Evolutionary conservation across 2,329 filamentous ascomycete species (phyloP).

Genomic region (Clonostachys chloroleuca): DNA sequence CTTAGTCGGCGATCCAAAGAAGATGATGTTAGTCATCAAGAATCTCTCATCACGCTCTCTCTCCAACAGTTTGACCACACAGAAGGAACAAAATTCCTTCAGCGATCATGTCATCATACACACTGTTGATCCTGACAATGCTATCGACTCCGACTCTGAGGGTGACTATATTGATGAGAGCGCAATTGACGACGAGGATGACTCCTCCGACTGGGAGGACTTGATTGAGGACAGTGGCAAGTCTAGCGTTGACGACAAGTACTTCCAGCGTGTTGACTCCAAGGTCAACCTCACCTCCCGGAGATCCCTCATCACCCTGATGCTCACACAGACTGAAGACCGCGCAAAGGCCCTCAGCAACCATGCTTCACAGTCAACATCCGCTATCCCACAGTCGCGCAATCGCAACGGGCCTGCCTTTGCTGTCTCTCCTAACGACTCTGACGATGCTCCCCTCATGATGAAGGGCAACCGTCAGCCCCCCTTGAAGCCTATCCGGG

Average conservation of each 20-base stretch:
- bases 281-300: slow-evolving; percentile 79
- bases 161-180: slow-evolving; percentile 75
- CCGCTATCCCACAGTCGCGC: slow-evolving; percentile 64
- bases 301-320: slow-evolving; percentile 83
- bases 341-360: slow-evolving; percentile 66
- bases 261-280: slow-evolving; percentile 91
- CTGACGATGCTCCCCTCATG: slow-evolving; percentile 57
- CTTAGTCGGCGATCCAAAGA: too few species aligned
- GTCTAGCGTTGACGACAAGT: slow-evolving; percentile 75
- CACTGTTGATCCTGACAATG: slow-evolving; percentile 56
- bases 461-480: slow-evolving; percentile 55
- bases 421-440: slow-evolving; percentile 50
- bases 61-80: too few species aligned
- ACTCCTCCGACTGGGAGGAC: slow-evolving; percentile 56
- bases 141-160: slow-evolving; percentile 56
- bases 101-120: slow-evolving; percentile 67
- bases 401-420: slow-evolving; percentile 39
- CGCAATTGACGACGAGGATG: slow-evolving; percentile 72
- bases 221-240: slow-evolving; percentile 78
- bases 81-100: slow-evolving; percentile 61
- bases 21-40: too few species aligned
- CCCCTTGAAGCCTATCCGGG: slow-evolving; percentile 50
- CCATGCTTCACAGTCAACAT: slow-evolving; percentile 60
- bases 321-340: slow-evolving; percentile 70
- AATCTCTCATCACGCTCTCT: too few species aligned